Conservation (phyloP, 345 rosid genomes). For the Barbarea vulgaris region DNA sequence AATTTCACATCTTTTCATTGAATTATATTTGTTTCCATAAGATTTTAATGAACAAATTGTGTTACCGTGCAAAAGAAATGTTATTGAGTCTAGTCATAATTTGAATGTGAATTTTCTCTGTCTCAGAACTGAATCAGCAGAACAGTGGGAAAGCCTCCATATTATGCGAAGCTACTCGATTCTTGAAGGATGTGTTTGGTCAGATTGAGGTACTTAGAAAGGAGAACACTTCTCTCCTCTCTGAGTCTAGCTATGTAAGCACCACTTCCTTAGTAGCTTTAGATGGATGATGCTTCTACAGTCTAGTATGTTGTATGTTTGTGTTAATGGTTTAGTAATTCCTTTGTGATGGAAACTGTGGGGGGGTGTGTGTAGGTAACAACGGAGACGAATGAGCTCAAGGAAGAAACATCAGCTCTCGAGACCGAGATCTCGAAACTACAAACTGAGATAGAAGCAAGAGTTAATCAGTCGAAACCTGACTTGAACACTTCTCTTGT, state of each 20-base stretch:
- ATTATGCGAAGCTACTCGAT: constrained; percentile 68
- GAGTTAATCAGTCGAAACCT: constrained; percentile 51
- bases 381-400: constrained; percentile 76
- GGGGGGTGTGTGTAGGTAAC: constrained; percentile 59
- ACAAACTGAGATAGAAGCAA: constrained; percentile 54
- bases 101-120: constrained; percentile 12
- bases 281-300: not conserved
- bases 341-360: not conserved
- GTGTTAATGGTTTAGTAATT: not conserved
- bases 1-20: constrained; percentile 8
- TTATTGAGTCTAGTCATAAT: not conserved
- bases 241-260: constrained; percentile 84
- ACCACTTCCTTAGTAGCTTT: not conserved
- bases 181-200: constrained; percentile 66
- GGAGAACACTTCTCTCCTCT: constrained; percentile 66
- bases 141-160: constrained; percentile 85
- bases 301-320: not conserved
- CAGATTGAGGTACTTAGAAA: constrained; percentile 77
- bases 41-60: constrained; percentile 3
- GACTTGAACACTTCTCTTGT: constrained; percentile 63
- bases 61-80: not conserved
- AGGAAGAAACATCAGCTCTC: constrained; percentile 74
- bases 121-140: constrained; percentile 59
- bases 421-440: constrained; percentile 63
- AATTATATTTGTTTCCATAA: not conserved